These are phyloP conservation scores for Eleusine coracana DNA, from an alignment of 176 grass and related monocot genomes.

Conservation along the genomic window DNA sequence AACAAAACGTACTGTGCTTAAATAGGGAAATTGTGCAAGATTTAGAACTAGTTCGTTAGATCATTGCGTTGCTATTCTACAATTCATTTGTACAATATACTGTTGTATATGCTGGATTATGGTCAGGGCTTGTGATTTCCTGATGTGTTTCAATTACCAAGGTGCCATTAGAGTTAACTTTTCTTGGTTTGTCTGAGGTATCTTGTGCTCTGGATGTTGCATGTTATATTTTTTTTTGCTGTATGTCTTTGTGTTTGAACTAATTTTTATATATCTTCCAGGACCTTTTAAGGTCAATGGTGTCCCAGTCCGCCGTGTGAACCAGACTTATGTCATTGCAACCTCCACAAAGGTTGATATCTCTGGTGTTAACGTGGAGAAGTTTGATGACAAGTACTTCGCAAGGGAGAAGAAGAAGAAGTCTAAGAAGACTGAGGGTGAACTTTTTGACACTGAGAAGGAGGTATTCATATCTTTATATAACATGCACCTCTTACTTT, in stretches of 20 bases:
- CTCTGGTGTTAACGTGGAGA: slow-evolving; percentile 61
- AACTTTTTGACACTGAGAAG: slow-evolving; percentile 85
- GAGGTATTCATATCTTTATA: slow-evolving; percentile 49
- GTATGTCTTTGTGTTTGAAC: neutral
- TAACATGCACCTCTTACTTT: neutral
- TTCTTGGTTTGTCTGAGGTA: neutral
- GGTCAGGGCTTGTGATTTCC: neutral
- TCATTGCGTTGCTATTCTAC: neutral
- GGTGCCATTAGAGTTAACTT: neutral
- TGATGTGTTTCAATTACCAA: neutral
- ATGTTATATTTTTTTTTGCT: neutral
- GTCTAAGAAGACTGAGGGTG: slow-evolving; percentile 78
- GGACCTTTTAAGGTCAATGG: slow-evolving; percentile 98
- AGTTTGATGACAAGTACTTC: slow-evolving; percentile 91
- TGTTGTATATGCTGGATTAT: neutral
- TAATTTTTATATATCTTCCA: slow-evolving; percentile 26
- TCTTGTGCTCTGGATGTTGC: neutral
- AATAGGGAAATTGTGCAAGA: neutral
- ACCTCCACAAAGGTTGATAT: slow-evolving; percentile 91
- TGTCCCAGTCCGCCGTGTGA: slow-evolving; percentile 85
- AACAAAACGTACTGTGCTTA: too few species aligned
- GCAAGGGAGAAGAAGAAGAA: slow-evolving; percentile 78
- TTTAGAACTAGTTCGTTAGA: neutral
- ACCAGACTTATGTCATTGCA: slow-evolving; percentile 75
- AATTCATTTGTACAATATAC: neutral